phyloP scores from a whole-genome alignment of 1,139 yeast genomes.

The Geotrichum phurueaensis region DNA sequence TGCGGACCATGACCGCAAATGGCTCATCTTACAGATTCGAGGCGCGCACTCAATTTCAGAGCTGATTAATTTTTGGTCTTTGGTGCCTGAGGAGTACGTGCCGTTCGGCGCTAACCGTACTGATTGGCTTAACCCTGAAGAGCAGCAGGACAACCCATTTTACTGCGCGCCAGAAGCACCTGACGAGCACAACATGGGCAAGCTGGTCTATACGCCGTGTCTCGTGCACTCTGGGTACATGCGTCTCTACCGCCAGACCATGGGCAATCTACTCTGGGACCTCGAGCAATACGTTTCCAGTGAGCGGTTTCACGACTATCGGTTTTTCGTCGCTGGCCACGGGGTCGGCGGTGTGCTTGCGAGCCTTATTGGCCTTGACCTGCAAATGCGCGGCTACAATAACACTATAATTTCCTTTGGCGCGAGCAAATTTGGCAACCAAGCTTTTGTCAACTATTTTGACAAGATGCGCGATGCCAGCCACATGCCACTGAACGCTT shows the following conservation, averaged over 20 bases:
- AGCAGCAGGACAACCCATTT: conserved; percentile 43
- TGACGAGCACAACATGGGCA: conserved; percentile 28
- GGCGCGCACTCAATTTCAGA: conserved; percentile 56
- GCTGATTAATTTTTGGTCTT: conserved; percentile 38
- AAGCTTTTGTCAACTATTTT: conserved; percentile 44
- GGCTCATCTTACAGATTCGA: conserved; percentile 45
- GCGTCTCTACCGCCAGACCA: conserved; percentile 34
- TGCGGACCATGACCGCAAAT: conserved; percentile 36
- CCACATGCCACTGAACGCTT: not conserved
- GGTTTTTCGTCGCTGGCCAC: conserved; percentile 56
- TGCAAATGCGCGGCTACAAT: conserved; percentile 45
- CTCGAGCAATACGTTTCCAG: conserved; percentile 29
- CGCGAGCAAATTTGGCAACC: conserved; percentile 57
- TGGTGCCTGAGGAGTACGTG: conserved; percentile 8
- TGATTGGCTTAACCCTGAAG: not conserved
- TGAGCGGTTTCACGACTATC: conserved; percentile 44
- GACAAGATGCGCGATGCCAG: conserved; percentile 40
- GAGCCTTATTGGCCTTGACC: conserved; percentile 53
- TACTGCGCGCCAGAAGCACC: conserved; percentile 41
- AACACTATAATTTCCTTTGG: conserved; percentile 56
- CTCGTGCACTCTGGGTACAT: conserved; percentile 54
- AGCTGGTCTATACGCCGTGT: conserved; percentile 43
- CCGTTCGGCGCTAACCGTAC: conserved; percentile 3
- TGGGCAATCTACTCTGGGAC: conserved; percentile 21
- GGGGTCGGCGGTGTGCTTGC: conserved; percentile 72